Conservation (phyloP, 768 basidiomycete genomes). For the Phanerochaete sordida region DNA sequence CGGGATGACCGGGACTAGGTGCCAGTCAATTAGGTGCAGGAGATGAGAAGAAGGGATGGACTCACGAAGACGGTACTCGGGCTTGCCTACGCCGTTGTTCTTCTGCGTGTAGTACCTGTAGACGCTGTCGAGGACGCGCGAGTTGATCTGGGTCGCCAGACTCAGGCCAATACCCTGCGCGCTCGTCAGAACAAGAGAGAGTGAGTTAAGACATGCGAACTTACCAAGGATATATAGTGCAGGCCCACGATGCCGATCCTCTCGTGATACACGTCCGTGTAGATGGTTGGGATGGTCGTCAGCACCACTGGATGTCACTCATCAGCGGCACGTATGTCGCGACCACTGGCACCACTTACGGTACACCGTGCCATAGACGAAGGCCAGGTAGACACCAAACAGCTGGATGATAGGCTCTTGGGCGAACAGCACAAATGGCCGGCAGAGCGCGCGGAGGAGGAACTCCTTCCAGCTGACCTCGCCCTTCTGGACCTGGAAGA, state of each 20-base stretch:
- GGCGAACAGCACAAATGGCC: constrained; percentile 65
- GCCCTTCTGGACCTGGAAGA: constrained; percentile 40
- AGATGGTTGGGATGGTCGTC: constrained; percentile 61
- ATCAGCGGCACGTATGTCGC: not conserved
- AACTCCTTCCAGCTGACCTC: constrained; percentile 56
- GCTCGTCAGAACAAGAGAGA: not conserved
- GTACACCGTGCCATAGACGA: constrained; percentile 63
- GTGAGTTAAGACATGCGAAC: not conserved
- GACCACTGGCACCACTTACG: constrained; percentile 31
- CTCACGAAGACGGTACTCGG: constrained; percentile 50
- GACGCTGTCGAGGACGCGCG: constrained; percentile 50
- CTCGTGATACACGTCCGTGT: constrained; percentile 50
- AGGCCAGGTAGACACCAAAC: constrained; percentile 65
- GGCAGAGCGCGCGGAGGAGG: constrained; percentile 48
- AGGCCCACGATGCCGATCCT: constrained; percentile 56
- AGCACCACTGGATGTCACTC: constrained; percentile 47
- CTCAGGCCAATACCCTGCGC: constrained; percentile 51
- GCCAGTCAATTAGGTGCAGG: not conserved
- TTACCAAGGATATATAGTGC: constrained; percentile 70
- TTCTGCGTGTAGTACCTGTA: constrained; percentile 48
- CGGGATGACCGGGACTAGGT: constrained; percentile 49
- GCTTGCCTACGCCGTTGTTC: constrained; percentile 50
- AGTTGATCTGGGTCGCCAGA: constrained; percentile 48
- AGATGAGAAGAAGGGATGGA: not conserved
- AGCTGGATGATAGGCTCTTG: constrained; percentile 67